Evolutionary conservation across 352 stramenopile genomes (phyloP).

Genomic region (Blastocystis sp.): DNA sequence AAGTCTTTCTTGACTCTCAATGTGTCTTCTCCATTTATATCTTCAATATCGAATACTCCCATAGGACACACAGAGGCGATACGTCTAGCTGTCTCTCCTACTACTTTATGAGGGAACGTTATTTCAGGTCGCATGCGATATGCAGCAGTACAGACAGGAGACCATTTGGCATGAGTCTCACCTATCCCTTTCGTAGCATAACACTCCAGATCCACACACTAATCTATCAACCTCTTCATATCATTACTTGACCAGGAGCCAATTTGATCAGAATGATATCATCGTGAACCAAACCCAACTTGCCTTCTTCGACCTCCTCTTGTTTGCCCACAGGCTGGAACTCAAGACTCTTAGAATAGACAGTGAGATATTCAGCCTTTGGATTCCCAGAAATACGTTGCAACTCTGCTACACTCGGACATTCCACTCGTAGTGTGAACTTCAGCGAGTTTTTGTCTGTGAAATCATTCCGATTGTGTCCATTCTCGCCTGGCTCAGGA

Average conservation of each 20-base stretch:
- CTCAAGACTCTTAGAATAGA: conserved; percentile 59
- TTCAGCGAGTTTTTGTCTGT: conserved; percentile 63
- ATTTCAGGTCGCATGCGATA: conserved; percentile 66
- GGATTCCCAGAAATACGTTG: not conserved
- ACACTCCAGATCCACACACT: conserved; percentile 63
- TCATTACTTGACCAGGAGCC: conserved; percentile 63
- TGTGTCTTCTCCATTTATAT: conserved; percentile 12
- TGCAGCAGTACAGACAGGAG: conserved; percentile 65
- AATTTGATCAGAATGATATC: conserved; percentile 67
- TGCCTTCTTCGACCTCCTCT: conserved; percentile 24
- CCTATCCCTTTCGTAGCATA: conserved; percentile 65
- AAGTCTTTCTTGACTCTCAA: not conserved
- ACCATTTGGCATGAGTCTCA: conserved; percentile 66
- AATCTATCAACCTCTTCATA: not conserved
- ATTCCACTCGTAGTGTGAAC: conserved; percentile 55
- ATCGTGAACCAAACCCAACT: conserved; percentile 61
- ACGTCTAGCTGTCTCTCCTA: conserved; percentile 51
- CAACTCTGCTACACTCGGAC: conserved; percentile 8
- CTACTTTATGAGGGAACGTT: not conserved
- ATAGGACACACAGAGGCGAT: conserved; percentile 62
- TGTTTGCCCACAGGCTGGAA: conserved; percentile 36
- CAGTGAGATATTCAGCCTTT: conserved; percentile 51
- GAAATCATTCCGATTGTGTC: conserved; percentile 14
- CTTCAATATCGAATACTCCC: conserved; percentile 66
- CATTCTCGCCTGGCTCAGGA: conserved; percentile 1